Evolutionary conservation across 129 eudicot genomes (phyloP).

Genomic region (Cynara cardunculus): DNA sequence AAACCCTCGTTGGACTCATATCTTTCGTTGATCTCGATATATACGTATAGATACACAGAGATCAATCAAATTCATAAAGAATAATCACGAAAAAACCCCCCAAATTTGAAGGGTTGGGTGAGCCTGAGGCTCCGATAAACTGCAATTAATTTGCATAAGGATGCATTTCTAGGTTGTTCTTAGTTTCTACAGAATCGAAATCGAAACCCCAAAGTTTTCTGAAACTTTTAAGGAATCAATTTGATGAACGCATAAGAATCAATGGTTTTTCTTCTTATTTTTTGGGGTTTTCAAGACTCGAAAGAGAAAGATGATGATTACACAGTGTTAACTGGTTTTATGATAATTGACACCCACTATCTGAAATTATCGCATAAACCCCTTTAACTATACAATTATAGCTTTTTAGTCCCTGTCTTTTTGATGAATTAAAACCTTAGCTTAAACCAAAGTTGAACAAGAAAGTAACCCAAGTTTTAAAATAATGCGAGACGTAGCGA

Average conservation of each 20-base stretch:
- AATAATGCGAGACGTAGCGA: too few relatives aligned
- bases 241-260: not conserved
- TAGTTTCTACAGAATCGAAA: not conserved
- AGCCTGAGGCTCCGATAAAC: conserved; percentile 11
- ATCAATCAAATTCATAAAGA: conserved; percentile 23
- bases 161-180: not conserved
- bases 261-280: not conserved
- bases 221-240: not conserved
- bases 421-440: not conserved
- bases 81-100: not conserved
- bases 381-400: not conserved
- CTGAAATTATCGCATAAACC: not conserved
- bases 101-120: conserved; percentile 2
- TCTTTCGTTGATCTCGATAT: conserved; percentile 19
- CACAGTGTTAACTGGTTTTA: conserved; percentile 21
- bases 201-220: not conserved
- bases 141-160: conserved; percentile 21
- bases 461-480: too few relatives aligned
- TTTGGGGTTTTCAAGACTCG: not conserved
- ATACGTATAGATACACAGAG: conserved; percentile 2
- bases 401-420: not conserved
- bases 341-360: conserved; percentile 21
- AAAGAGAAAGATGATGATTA: conserved; percentile 23
- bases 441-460: too few relatives aligned
- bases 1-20: conserved; percentile 26